phyloP scores from a whole-genome alignment of 306 rosid species.

The Malus domestica region DNA sequence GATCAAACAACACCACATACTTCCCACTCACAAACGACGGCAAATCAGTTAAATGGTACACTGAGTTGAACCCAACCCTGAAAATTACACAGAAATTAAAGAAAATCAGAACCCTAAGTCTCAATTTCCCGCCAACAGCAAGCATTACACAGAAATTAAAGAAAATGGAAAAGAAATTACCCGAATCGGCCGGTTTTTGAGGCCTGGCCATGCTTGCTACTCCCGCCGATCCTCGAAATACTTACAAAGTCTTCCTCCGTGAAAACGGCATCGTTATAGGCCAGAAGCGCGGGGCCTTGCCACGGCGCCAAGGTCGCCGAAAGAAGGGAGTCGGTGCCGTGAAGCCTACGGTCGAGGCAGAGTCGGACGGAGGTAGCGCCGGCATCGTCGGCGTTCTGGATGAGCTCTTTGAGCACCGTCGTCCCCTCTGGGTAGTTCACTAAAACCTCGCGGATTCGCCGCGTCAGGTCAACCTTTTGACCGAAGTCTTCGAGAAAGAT shows the following conservation, averaged over 20 bases:
- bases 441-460: slow-evolving; percentile 93
- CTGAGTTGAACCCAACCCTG: slow-evolving; percentile 98
- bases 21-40: slow-evolving; percentile 98
- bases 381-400: slow-evolving; percentile 99
- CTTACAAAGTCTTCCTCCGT: slow-evolving; percentile 87
- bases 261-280: slow-evolving; percentile 77
- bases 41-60: slow-evolving; percentile 93
- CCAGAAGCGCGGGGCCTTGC: slow-evolving; percentile 90
- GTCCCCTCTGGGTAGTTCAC: slow-evolving; percentile 95
- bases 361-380: slow-evolving; percentile 80
- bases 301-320: slow-evolving; percentile 64
- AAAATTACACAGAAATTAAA: slow-evolving; percentile 7
- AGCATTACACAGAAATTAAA: not conserved
- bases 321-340: slow-evolving; percentile 45
- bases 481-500: slow-evolving; percentile 90
- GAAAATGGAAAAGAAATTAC: slow-evolving; percentile 24
- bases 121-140: not conserved
- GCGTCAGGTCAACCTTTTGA: slow-evolving; percentile 91
- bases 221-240: slow-evolving; percentile 91
- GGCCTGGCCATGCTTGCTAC: slow-evolving; percentile 75
- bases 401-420: slow-evolving; percentile 86
- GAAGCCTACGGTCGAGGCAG: slow-evolving; percentile 76
- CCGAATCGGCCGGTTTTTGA: slow-evolving; percentile 96
- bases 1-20: slow-evolving; percentile 83
- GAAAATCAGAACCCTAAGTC: not conserved